These are phyloP conservation scores for Talaromyces nanjingensis DNA, from an alignment of 495 filamentous ascomycete species.

Conservation along the genomic window DNA sequence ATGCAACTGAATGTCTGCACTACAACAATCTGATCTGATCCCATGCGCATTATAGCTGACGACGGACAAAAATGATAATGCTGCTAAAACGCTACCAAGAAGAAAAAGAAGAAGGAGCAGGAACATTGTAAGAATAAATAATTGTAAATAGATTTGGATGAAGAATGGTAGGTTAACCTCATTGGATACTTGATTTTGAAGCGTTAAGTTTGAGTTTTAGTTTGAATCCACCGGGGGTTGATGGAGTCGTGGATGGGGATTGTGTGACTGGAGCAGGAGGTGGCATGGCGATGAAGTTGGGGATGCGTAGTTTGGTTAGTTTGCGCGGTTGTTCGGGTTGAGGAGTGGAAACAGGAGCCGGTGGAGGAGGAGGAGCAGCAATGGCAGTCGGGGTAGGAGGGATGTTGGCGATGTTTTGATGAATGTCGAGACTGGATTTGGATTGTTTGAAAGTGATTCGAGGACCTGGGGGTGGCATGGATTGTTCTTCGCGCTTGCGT, in stretches of 20 bases:
- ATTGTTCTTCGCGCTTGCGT: constrained; percentile 38
- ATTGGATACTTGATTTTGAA: not conserved
- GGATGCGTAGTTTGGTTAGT: constrained; percentile 33
- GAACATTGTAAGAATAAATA: not conserved
- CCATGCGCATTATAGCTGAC: not conserved
- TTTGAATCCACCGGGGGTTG: constrained; percentile 33
- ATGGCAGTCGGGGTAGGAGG: constrained; percentile 10
- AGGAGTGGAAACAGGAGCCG: constrained; percentile 11
- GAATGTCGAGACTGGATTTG: constrained; percentile 26
- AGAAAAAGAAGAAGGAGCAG: not conserved
- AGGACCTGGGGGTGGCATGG: constrained; percentile 30
- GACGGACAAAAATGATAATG: not conserved
- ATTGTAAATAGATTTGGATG: not conserved
- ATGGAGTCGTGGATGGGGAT: constrained; percentile 20
- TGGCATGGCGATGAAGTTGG: constrained; percentile 22
- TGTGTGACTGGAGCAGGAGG: constrained; percentile 20
- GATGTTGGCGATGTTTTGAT: constrained; percentile 17
- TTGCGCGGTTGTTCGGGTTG: constrained; percentile 10
- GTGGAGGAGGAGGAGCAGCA: constrained; percentile 1
- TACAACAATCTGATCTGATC: not conserved
- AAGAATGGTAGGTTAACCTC: too few species aligned
- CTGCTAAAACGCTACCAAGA: not conserved
- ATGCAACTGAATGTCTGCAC: not conserved
- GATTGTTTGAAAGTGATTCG: constrained; percentile 42
- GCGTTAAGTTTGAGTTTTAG: constrained; percentile 36